These are phyloP conservation scores for Fragilaria radians DNA, from an alignment of 108 stramenopile genomes.

Conservation along the genomic window DNA sequence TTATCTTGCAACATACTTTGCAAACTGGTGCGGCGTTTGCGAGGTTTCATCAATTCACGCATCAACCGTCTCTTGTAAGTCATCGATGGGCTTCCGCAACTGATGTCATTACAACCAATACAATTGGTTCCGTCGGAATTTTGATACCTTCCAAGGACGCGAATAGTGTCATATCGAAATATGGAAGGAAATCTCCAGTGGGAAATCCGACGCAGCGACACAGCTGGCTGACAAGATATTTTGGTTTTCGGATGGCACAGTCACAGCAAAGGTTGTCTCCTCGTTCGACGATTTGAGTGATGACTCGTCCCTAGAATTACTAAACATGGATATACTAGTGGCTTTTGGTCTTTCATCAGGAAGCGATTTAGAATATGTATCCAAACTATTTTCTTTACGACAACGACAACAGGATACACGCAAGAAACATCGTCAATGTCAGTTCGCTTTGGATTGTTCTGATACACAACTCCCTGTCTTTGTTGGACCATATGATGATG, in stretches of 20 bases:
- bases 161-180: slow-evolving; percentile 23
- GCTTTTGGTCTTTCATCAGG: slow-evolving; percentile 42
- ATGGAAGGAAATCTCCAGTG: slow-evolving; percentile 51
- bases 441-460: slow-evolving; percentile 61
- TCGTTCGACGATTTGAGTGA: slow-evolving; percentile 17
- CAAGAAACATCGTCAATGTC: slow-evolving; percentile 27
- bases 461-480: background rate
- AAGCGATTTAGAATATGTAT: slow-evolving; percentile 31
- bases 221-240: slow-evolving; percentile 44
- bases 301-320: slow-evolving; percentile 14
- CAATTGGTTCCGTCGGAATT: slow-evolving; percentile 15
- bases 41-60: too few species aligned
- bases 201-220: slow-evolving; percentile 42
- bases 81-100: too few species aligned
- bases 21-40: too few species aligned
- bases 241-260: slow-evolving; percentile 53
- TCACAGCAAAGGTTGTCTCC: slow-evolving; percentile 29
- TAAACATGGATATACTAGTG: slow-evolving; percentile 39
- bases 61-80: too few species aligned
- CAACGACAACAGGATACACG: slow-evolving; percentile 5
- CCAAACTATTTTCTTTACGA: slow-evolving; percentile 18
- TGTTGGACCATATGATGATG: background rate
- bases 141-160: slow-evolving; percentile 13
- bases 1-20: too few species aligned
- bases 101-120: slow-evolving; percentile 2